phyloP scores from a whole-genome alignment of 352 stramenopile genomes.

The Pythium myriotylum region DNA sequence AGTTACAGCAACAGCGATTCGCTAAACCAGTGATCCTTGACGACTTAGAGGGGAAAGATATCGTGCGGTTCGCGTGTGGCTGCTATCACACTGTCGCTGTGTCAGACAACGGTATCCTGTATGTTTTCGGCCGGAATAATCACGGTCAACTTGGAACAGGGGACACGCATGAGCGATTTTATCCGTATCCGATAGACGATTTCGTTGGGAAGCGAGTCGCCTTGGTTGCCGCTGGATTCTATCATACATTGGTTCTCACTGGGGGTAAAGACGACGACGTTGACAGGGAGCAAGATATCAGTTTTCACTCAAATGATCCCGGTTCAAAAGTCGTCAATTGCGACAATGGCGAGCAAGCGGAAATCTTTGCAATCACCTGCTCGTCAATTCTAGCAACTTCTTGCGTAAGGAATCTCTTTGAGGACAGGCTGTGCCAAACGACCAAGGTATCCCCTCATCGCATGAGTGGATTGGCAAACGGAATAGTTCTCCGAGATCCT shows the following conservation, averaged over 20 bases:
- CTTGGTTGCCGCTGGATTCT: slow-evolving; percentile 91
- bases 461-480: background rate
- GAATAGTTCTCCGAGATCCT: slow-evolving; percentile 12
- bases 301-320: background rate
- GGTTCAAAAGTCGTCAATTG: background rate
- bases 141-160: slow-evolving; percentile 93
- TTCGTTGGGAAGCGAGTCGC: slow-evolving; percentile 91
- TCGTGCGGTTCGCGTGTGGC: slow-evolving; percentile 84
- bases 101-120: slow-evolving; percentile 89
- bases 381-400: slow-evolving; percentile 5
- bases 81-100: slow-evolving; percentile 92
- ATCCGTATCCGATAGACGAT: slow-evolving; percentile 85
- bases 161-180: slow-evolving; percentile 87
- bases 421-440: too few species aligned
- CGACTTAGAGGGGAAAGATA: slow-evolving; percentile 82
- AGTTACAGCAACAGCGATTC: slow-evolving; percentile 78
- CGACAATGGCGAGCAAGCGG: background rate
- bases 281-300: slow-evolving; percentile 17
- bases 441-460: background rate
- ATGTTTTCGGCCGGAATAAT: slow-evolving; percentile 94
- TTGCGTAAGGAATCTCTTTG: background rate
- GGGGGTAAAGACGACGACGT: slow-evolving; percentile 71
- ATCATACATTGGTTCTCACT: slow-evolving; percentile 92
- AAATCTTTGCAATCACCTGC: background rate
- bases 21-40: slow-evolving; percentile 56